phyloP scores from a whole-genome alignment of 345 rosid species.

The Aquilaria yunnanensis region DNA sequence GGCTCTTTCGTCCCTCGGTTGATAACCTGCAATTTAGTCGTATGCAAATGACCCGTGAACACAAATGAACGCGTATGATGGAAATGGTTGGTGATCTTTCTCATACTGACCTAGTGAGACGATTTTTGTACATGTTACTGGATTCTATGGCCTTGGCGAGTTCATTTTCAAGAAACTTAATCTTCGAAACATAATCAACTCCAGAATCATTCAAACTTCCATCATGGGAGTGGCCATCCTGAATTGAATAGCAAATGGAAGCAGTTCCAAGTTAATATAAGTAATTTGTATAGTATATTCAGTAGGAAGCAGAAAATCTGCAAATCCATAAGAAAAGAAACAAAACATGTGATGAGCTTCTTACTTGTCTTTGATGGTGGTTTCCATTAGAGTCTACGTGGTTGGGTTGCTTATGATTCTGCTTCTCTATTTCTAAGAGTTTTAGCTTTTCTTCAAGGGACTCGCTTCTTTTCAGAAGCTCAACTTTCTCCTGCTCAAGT shows the following conservation, averaged over 20 bases:
- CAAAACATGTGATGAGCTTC: background rate
- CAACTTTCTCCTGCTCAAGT: constrained; percentile 39
- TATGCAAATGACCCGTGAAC: background rate
- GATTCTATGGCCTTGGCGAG: constrained; percentile 23
- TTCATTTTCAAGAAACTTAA: constrained; percentile 28
- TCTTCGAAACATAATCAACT: constrained; percentile 17
- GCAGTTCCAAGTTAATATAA: background rate
- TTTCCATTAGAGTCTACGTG: background rate
- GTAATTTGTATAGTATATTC: background rate
- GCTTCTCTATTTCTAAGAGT: constrained; percentile 27
- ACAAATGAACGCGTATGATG: background rate
- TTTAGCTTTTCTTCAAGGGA: constrained; percentile 40
- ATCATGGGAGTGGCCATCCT: constrained; percentile 18
- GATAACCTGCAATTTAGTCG: constrained; percentile 17
- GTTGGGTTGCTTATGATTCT: constrained; percentile 15
- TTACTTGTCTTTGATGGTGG: constrained; percentile 24
- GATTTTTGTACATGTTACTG: constrained; percentile 21
- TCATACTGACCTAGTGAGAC: constrained; percentile 23
- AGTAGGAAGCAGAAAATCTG: background rate
- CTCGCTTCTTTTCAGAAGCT: constrained; percentile 18
- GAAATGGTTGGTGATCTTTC: background rate
- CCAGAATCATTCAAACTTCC: constrained; percentile 5
- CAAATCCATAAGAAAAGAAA: background rate
- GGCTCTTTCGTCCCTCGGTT: constrained; percentile 17
- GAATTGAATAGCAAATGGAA: background rate